Percentiles rank a stretch among this genome's conserved stretches.
Conservation (phyloP, 2,329 filamentous ascomycete species). For the Epichloe baconii region DNA sequence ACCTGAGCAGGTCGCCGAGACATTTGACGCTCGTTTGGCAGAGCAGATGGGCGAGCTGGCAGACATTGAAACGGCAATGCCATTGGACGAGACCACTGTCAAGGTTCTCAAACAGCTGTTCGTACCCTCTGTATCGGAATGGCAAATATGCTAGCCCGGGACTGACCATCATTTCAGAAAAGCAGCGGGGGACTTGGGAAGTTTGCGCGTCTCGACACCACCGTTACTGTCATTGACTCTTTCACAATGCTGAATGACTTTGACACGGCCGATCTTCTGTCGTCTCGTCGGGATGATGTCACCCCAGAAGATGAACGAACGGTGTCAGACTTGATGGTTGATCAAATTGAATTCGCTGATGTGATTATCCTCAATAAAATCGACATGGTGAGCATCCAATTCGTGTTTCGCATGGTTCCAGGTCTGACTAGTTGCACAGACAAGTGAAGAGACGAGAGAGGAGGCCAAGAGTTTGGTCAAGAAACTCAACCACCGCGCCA, state of each 20-base stretch:
- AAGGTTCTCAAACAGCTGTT: conserved; percentile 24
- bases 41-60: conserved; percentile 29
- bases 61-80: conserved; percentile 15
- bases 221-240: conserved; percentile 59
- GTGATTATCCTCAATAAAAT: conserved; percentile 60
- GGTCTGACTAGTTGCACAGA: conserved; percentile 11
- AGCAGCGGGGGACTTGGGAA: conserved; percentile 53
- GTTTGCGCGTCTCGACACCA: conserved; percentile 55
- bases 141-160: not conserved
- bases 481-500: conserved; percentile 53
- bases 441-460: conserved; percentile 26
- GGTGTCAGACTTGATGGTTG: conserved; percentile 62
- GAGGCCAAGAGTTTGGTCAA: conserved; percentile 40
- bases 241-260: conserved; percentile 64
- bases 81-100: conserved; percentile 22
- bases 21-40: conserved; percentile 46
- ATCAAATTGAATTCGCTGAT: conserved; percentile 67
- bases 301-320: conserved; percentile 57
- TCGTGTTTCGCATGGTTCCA: not conserved
- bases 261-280: conserved; percentile 54
- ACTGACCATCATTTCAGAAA: conserved; percentile 19
- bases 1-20: conserved; percentile 62
- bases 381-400: conserved; percentile 37
- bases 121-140: conserved; percentile 4
- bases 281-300: conserved; percentile 48